Conservation (phyloP, 179 eudicot genomes). For the Amaranthus tricolor region DNA sequence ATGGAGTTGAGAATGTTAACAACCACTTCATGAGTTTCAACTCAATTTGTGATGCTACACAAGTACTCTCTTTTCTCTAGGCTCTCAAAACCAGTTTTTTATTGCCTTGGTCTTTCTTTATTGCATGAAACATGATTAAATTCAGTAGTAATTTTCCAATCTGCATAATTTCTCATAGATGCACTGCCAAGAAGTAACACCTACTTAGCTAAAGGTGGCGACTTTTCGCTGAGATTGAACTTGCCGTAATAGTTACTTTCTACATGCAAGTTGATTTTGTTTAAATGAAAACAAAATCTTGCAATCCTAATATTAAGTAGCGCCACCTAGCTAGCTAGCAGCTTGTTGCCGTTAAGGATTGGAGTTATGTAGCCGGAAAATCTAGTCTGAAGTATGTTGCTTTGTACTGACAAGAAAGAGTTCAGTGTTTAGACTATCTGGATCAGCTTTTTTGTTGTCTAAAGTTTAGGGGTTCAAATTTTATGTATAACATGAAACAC, state of each 20-base stretch:
- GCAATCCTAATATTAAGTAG: too few relatives aligned
- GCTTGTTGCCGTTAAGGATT: background rate
- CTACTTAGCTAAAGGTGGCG: background rate
- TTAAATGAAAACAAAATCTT: too few relatives aligned
- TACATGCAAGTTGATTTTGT: too few relatives aligned
- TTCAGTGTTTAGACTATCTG: too few relatives aligned
- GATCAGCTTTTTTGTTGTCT: too few relatives aligned
- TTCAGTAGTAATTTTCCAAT: background rate
- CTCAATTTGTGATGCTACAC: slow-evolving; percentile 97
- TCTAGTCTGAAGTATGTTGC: too few relatives aligned
- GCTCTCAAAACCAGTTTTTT: background rate
- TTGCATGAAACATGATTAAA: background rate
- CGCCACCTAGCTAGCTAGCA: background rate
- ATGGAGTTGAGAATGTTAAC: slow-evolving; percentile 75
- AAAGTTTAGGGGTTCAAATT: too few relatives aligned
- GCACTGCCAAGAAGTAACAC: background rate
- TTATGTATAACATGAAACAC: too few relatives aligned
- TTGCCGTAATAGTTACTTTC: background rate
- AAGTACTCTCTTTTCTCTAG: slow-evolving; percentile 42
- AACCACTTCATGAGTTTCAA: slow-evolving; percentile 88
- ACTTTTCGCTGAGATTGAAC: background rate
- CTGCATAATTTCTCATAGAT: background rate
- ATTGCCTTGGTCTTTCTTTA: background rate
- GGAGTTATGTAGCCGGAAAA: too few relatives aligned
- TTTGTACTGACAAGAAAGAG: too few relatives aligned